These are phyloP conservation scores for Ceratocystis huliohia DNA, from an alignment of 2,329 filamentous ascomycete genomes.

Conservation along the genomic window DNA sequence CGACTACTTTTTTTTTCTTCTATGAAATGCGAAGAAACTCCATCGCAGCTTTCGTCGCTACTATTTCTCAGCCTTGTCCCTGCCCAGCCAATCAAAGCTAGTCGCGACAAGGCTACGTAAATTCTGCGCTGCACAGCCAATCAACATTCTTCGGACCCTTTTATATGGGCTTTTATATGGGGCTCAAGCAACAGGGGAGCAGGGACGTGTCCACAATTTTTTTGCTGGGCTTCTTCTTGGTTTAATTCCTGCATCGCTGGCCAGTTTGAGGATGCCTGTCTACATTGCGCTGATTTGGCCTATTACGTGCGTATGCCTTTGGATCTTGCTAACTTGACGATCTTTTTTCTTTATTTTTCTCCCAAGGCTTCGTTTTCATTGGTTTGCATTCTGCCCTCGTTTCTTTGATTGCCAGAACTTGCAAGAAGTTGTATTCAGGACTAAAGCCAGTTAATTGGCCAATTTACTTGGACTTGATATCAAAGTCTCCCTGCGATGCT, in stretches of 20 bases:
- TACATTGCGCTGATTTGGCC: slow-evolving; percentile 8
- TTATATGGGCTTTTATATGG: not conserved
- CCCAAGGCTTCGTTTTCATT: not conserved
- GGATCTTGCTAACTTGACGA: slow-evolving; percentile 1
- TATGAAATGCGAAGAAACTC: not conserved
- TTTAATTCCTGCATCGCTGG: slow-evolving; percentile 9
- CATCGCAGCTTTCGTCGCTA: slow-evolving; percentile 2
- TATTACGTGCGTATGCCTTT: not conserved
- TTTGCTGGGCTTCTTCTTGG: not conserved
- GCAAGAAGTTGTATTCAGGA: not conserved
- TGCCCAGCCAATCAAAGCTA: slow-evolving; percentile 10
- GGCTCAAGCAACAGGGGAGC: slow-evolving; percentile 5
- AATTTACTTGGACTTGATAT: not conserved
- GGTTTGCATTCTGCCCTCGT: not conserved
- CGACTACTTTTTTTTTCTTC: slow-evolving; percentile 1
- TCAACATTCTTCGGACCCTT: not conserved
- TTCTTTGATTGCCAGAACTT: not conserved
- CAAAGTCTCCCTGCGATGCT: not conserved
- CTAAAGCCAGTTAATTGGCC: not conserved
- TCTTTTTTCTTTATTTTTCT: not conserved
- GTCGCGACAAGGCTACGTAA: slow-evolving; percentile 7
- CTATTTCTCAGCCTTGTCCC: slow-evolving; percentile 16
- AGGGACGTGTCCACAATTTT: slow-evolving; percentile 17
- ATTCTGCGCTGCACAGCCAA: not conserved
- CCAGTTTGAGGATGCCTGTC: slow-evolving; percentile 11